Evolutionary conservation across 2,329 filamentous ascomycete species (phyloP).

Genomic region (Teratosphaeria epicoccoides): DNA sequence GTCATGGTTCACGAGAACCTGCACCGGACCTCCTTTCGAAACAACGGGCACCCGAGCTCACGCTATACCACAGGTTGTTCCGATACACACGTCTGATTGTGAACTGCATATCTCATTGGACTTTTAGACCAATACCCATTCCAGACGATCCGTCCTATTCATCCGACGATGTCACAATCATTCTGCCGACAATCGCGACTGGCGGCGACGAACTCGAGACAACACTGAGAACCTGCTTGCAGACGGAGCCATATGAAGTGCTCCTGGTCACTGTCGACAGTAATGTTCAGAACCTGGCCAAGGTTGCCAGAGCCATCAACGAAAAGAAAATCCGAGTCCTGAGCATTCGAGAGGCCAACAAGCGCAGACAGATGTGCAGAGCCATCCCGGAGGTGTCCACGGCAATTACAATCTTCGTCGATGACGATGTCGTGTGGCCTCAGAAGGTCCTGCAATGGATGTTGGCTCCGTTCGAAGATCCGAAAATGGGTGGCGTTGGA

Average conservation of each 20-base stretch:
- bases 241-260: constrained; percentile 58
- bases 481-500: constrained; percentile 75
- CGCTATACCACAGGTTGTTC: constrained; percentile 54
- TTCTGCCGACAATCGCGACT: constrained; percentile 86
- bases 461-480: constrained; percentile 80
- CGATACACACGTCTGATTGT: constrained; percentile 78
- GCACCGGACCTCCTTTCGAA: not conserved
- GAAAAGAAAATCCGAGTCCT: constrained; percentile 60
- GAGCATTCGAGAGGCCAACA: constrained; percentile 78
- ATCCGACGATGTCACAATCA: constrained; percentile 78
- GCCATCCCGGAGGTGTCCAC: constrained; percentile 79
- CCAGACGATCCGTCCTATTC: constrained; percentile 71
- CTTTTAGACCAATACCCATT: constrained; percentile 73
- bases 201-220: constrained; percentile 72
- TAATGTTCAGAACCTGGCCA: constrained; percentile 49
- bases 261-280: constrained; percentile 80
- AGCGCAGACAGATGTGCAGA: constrained; percentile 84
- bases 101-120: constrained; percentile 77
- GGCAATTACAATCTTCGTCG: constrained; percentile 78
- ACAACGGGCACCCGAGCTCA: constrained; percentile 16
- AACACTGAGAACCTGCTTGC: constrained; percentile 67
- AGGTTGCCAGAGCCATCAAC: constrained; percentile 47
- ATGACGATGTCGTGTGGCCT: constrained; percentile 93
- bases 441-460: constrained; percentile 80
- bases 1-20: not conserved